phyloP scores from a whole-genome alignment of 768 basidiomycete genomes.

The Crassisporium funariophilum region DNA sequence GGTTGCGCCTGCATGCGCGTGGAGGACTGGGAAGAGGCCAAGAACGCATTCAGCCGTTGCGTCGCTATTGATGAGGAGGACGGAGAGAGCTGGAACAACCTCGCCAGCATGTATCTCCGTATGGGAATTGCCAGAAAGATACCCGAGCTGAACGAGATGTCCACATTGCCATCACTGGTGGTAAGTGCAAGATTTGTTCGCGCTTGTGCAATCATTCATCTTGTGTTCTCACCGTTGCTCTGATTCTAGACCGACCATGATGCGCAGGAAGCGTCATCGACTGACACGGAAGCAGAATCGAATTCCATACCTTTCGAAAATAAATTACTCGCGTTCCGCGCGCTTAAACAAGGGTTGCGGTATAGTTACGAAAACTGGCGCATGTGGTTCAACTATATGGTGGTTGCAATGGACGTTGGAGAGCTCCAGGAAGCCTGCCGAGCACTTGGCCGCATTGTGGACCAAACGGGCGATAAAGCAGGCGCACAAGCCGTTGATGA shows the following conservation, averaged over 20 bases:
- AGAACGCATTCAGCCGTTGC: slow-evolving; percentile 81
- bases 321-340: slow-evolving; percentile 88
- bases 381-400: slow-evolving; percentile 98
- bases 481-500: slow-evolving; percentile 71
- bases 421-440: slow-evolving; percentile 87
- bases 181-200: too few relatives aligned
- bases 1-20: slow-evolving; percentile 85
- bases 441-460: slow-evolving; percentile 80
- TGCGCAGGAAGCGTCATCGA: not conserved
- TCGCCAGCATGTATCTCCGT: slow-evolving; percentile 92
- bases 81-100: slow-evolving; percentile 97
- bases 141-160: slow-evolving; percentile 24
- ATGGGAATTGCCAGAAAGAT: slow-evolving; percentile 51
- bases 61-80: slow-evolving; percentile 95
- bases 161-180: slow-evolving; percentile 13
- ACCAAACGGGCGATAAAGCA: slow-evolving; percentile 58
- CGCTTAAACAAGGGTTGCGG: slow-evolving; percentile 87
- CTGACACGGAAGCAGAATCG: slow-evolving; percentile 5
- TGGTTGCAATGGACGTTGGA: slow-evolving; percentile 90
- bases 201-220: slow-evolving; percentile 6
- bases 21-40: slow-evolving; percentile 84
- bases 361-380: slow-evolving; percentile 91
- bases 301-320: slow-evolving; percentile 57
- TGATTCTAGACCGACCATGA: slow-evolving; percentile 1
- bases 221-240: slow-evolving; percentile 6